Evolutionary conservation across 345 rosid species (phyloP), one percentile per base, ranked within the genome.

Genomic region (Lepidium sativum): DNA sequence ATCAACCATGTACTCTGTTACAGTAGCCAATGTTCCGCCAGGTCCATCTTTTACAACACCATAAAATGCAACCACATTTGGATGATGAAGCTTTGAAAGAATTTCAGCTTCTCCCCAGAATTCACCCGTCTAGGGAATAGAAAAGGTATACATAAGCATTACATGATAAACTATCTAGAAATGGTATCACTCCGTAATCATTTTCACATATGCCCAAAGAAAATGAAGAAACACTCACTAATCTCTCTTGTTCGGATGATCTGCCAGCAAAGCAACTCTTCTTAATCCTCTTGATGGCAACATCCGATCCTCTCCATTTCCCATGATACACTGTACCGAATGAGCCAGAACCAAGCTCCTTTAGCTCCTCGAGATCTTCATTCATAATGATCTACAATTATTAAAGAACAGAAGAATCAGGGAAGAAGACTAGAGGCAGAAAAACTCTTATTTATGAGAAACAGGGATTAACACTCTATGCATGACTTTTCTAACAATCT

Each of bases 81-180:
- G 96, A 79, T 94, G 99, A 75, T 90, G 97, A 72, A 94, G 96
- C 83, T 84, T 88, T 69, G 97, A 90, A 71, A 94, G 96, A 70
- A 94, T 90, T 52, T 90, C 99, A 78, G 97, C 99, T 76, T 94
- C 99, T 65, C 88, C 87, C 99, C 99, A 94, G 81, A 90, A 90
- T 78, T 94, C 97, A 72, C 79, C 71, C 20, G 96, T 88, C 97
- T 88, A 77, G 7, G 13, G 3, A 52, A 44, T 16, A 73, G 7
- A 42, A 25, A 32, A 41, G 42, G 2, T 34, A 49, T 60, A 9
- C 12, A 41, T 57, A 35, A 59, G 67, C 27, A 4, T 66, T 39
- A 9, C 34, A 25, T 9, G 50, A 52, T 27, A 8, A 58, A 12
- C 20, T 16, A 23, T 14, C 47, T 18, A 48, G 27, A 31, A 61